These are phyloP conservation scores for Setaria viridis DNA, from an alignment of 202 grass and related monocot species.

Conservation along the genomic window DNA sequence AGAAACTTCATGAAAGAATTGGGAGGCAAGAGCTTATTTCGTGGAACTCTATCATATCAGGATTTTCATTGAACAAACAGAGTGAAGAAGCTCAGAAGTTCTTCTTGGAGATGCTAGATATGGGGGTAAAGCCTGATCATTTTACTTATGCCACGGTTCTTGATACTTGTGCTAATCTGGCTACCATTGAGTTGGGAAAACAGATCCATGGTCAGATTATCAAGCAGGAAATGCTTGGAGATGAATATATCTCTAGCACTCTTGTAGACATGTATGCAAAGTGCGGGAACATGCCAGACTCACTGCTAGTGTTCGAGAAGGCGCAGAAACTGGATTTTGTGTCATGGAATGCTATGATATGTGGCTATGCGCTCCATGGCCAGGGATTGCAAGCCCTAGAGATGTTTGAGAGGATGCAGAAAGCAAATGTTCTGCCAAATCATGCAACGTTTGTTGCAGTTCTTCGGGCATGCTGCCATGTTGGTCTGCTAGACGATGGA, in stretches of 20 bases:
- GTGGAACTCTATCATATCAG: constrained; percentile 94
- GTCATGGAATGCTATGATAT: constrained; percentile 93
- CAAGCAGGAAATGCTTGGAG: constrained; percentile 77
- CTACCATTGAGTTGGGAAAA: constrained; percentile 77
- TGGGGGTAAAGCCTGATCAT: constrained; percentile 68
- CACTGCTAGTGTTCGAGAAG: constrained; percentile 68
- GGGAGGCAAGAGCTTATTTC: constrained; percentile 67
- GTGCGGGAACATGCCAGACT: constrained; percentile 75
- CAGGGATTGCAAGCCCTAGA: constrained; percentile 71
- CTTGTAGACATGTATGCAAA: constrained; percentile 94
- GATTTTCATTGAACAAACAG: constrained; percentile 85
- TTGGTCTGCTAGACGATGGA: constrained; percentile 73
- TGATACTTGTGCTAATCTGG: constrained; percentile 87
- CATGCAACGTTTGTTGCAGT: constrained; percentile 83
- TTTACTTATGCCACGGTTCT: constrained; percentile 89
- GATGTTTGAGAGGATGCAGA: constrained; percentile 90
- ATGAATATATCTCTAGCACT: constrained; percentile 79
- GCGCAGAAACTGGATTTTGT: constrained; percentile 71
- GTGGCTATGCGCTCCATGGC: constrained; percentile 83
- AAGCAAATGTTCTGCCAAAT: constrained; percentile 73
- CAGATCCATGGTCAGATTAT: constrained; percentile 87
- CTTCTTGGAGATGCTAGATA: constrained; percentile 78
- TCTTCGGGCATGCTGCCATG: constrained; percentile 89
- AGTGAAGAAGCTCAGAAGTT: constrained; percentile 85
- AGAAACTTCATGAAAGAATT: constrained; percentile 83